Evolutionary conservation across 2,329 filamentous ascomycete genomes (phyloP), one percentile per base, ranked within the genome.

Genomic region (Fusarium odoratissimum): DNA sequence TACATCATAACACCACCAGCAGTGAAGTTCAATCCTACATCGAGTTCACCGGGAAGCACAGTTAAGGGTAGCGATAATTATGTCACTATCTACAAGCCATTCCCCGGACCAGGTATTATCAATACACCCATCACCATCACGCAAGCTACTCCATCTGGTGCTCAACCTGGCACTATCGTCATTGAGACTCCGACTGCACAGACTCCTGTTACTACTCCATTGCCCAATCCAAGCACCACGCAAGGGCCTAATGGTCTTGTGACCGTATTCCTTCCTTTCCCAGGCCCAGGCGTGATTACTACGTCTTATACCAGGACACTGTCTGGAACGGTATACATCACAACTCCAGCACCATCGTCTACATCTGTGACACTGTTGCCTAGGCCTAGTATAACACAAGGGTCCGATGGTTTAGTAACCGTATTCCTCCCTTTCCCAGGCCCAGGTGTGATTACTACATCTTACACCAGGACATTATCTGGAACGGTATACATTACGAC

Each of bases 41-140:
- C 64, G 21, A 5, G 8, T 16, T 13, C 41, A 23, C 41, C 41
- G 11, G 23, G n/a, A 44, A 44, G 41, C n/a, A 69, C 67, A 8
- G 33, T 64, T 8, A 59, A 48, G 33, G 67, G 65, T 14, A 59
- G 14, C 6, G 65, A 70, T 17, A 59, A 59, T 16, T 71, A 71
- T 21, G 52, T 71, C 11, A 71, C 68, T 10, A 58, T 71, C 6
- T 71, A 54, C 41, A 57, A 49, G 16, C 68, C 68, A 5, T 71
- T 60, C 40, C 66, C 68, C 4, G 68, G 68, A 2, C 66, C 68
- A 10, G 68, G 68, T 8, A 54, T 64, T 1, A 71, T 71, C 12
- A 66, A 57, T 13, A 48, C 68, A 4, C 66, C 68, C 1, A 58
- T 71, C 11, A 71, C 68, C 9, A 55, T 70, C n/a, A 58, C 56